phyloP scores from a whole-genome alignment of 176 grass and related monocot species.

The Oryza glumipatula region DNA sequence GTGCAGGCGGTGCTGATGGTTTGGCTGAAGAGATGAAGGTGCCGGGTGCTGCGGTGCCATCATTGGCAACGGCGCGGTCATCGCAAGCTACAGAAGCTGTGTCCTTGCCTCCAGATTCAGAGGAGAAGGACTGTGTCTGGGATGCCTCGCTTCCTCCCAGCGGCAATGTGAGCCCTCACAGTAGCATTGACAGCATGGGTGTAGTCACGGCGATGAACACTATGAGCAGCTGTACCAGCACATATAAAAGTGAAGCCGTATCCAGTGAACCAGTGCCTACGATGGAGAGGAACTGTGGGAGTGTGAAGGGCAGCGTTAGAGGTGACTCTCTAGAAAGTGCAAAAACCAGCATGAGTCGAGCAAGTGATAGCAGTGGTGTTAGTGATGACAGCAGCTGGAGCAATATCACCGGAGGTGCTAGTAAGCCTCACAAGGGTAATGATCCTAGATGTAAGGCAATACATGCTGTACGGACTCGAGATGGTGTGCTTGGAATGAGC shows the following conservation, averaged over 20 bases:
- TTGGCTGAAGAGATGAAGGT: slow-evolving; percentile 56
- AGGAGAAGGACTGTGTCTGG: slow-evolving; percentile 94
- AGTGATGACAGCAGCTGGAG: slow-evolving; percentile 96
- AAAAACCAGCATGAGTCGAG: slow-evolving; percentile 90
- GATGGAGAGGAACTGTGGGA: slow-evolving; percentile 53
- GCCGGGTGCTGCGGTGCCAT: slow-evolving; percentile 39
- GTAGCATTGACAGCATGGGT: slow-evolving; percentile 87
- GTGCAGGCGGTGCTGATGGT: slow-evolving; percentile 37
- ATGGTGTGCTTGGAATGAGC: slow-evolving; percentile 85
- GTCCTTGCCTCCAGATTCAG: slow-evolving; percentile 62
- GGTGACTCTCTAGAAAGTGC: slow-evolving; percentile 76
- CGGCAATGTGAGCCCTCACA: slow-evolving; percentile 94
- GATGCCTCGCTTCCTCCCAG: slow-evolving; percentile 90
- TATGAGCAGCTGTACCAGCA: slow-evolving; percentile 49
- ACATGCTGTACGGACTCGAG: slow-evolving; percentile 76
- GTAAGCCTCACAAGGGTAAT: slow-evolving; percentile 96
- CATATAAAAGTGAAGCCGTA: slow-evolving; percentile 64
- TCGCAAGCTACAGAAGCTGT: slow-evolving; percentile 49
- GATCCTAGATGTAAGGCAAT: slow-evolving; percentile 90
- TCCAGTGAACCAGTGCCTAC: slow-evolving; percentile 48
- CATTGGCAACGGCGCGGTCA: slow-evolving; percentile 31
- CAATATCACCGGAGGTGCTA: slow-evolving; percentile 74
- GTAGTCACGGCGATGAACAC: slow-evolving; percentile 65
- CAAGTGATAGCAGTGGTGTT: slow-evolving; percentile 85
- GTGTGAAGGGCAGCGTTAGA: slow-evolving; percentile 58